These are phyloP conservation scores for Metschnikowia sp. DNA, from an alignment of 805 yeast species.

Conservation along the genomic window DNA sequence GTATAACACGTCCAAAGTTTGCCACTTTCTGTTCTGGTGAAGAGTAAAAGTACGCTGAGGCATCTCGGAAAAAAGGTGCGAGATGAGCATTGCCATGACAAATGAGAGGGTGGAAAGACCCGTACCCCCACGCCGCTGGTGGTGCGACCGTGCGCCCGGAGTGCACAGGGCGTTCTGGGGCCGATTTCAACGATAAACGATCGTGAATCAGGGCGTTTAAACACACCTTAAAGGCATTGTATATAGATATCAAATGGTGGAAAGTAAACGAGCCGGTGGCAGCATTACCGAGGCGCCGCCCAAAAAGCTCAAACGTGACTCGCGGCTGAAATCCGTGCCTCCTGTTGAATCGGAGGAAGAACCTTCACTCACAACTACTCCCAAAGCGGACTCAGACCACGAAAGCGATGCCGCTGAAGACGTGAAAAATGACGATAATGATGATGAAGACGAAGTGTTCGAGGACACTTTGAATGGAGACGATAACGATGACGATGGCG, in stretches of 20 bases:
- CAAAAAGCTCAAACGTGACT: slow-evolving; percentile 14
- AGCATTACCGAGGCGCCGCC: slow-evolving; percentile 26
- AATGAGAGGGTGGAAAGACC: not conserved
- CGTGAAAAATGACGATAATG: slow-evolving; percentile 5
- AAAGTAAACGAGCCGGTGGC: slow-evolving; percentile 29
- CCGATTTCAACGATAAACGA: too few relatives aligned
- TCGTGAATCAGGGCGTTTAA: too few relatives aligned
- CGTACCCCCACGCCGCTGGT: too few relatives aligned
- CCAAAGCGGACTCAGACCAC: slow-evolving; percentile 18
- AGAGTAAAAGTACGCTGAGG: slow-evolving; percentile 2
- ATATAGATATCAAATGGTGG: slow-evolving; percentile 24
- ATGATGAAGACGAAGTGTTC: slow-evolving; percentile 8
- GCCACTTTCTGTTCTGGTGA: not conserved
- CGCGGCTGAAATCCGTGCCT: slow-evolving; percentile 19
- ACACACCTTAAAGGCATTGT: not conserved
- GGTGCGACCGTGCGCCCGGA: too few relatives aligned
- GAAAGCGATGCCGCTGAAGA: slow-evolving; percentile 17
- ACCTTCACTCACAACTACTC: slow-evolving; percentile 2
- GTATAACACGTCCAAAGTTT: not conserved
- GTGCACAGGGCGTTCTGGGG: too few relatives aligned
- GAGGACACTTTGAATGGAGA: slow-evolving; percentile 13
- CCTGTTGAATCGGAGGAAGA: slow-evolving; percentile 19
- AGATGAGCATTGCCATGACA: slow-evolving; percentile 1
- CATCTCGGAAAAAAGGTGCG: slow-evolving; percentile 5
- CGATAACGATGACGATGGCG: slow-evolving; percentile 19